A percentile compares a stretch with the other conserved stretches of the same genome.
Conservation (phyloP, 2,329 filamentous ascomycete genomes). For the Cordyceps pruinosa region DNA sequence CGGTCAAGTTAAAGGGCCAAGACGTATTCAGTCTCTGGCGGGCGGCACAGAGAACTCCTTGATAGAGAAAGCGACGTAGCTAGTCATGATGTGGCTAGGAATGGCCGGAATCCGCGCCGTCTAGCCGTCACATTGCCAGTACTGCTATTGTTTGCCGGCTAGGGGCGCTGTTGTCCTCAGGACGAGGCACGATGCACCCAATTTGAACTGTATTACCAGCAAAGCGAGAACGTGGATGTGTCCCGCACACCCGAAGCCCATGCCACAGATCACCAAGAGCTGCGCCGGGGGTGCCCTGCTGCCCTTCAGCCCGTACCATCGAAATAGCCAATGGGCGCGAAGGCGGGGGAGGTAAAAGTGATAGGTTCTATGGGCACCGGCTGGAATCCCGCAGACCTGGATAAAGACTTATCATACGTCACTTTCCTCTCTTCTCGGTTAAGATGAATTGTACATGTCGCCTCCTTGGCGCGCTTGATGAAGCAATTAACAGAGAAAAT, state of each 20-base stretch:
- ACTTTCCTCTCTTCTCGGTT: not conserved
- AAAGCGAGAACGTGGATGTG: not conserved
- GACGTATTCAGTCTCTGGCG: too few relatives aligned
- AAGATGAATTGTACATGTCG: not conserved
- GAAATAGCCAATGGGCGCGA: not conserved
- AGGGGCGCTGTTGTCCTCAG: not conserved
- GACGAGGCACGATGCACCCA: not conserved
- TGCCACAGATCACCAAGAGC: constrained; percentile 7
- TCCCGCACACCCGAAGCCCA: not conserved
- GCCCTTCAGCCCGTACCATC: not conserved
- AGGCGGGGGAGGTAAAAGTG: not conserved
- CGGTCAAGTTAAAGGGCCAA: too few relatives aligned
- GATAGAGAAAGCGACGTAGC: too few relatives aligned
- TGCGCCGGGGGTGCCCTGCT: constrained; percentile 3
- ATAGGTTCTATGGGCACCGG: not conserved
- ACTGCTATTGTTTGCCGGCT: too few relatives aligned
- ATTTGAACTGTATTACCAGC: not conserved
- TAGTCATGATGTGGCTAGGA: too few relatives aligned
- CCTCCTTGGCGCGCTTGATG: not conserved
- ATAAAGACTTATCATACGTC: not conserved
- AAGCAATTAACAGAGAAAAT: not conserved
- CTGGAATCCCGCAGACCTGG: not conserved
- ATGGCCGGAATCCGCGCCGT: too few relatives aligned
- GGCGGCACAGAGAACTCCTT: too few relatives aligned
- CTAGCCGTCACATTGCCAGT: too few relatives aligned